Evolutionary conservation across 176 grass and related monocot genomes (phyloP).

Genomic region (Aegilops tauschii): DNA sequence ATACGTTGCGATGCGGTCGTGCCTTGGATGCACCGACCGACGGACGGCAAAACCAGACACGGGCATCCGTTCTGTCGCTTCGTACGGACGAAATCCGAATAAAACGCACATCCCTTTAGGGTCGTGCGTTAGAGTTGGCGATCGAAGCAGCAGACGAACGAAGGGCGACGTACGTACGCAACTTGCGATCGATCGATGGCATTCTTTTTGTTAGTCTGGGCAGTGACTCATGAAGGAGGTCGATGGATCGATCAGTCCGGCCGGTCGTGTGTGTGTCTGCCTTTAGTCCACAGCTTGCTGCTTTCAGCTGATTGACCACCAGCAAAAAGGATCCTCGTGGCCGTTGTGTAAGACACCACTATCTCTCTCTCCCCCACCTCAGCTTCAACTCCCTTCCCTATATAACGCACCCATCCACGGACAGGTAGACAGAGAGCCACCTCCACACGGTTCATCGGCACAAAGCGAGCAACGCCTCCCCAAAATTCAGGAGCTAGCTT

Average conservation of each 20-base stretch:
- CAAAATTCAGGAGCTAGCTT: not conserved
- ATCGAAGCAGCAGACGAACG: too few relatives aligned
- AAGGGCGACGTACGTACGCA: too few relatives aligned
- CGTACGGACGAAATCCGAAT: too few relatives aligned
- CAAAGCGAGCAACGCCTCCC: not conserved
- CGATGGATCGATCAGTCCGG: not conserved
- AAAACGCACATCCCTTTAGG: too few relatives aligned
- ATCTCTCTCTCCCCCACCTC: not conserved
- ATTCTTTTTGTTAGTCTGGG: not conserved
- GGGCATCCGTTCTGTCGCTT: too few relatives aligned
- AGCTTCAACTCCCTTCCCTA: not conserved
- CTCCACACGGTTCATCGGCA: not conserved
- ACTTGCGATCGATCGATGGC: too few relatives aligned
- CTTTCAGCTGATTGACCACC: conserved; percentile 17
- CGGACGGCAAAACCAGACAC: too few relatives aligned
- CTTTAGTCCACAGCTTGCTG: not conserved
- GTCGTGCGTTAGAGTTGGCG: too few relatives aligned
- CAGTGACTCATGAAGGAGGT: not conserved
- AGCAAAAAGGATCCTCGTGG: conserved; percentile 18
- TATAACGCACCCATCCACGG: not conserved
- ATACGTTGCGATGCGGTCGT: too few relatives aligned
- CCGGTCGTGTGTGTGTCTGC: not conserved
- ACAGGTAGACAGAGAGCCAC: not conserved
- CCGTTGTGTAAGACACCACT: conserved; percentile 52
- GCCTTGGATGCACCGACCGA: too few relatives aligned